Conservation (phyloP, 768 basidiomycete species). For the Pisolithus albus region DNA sequence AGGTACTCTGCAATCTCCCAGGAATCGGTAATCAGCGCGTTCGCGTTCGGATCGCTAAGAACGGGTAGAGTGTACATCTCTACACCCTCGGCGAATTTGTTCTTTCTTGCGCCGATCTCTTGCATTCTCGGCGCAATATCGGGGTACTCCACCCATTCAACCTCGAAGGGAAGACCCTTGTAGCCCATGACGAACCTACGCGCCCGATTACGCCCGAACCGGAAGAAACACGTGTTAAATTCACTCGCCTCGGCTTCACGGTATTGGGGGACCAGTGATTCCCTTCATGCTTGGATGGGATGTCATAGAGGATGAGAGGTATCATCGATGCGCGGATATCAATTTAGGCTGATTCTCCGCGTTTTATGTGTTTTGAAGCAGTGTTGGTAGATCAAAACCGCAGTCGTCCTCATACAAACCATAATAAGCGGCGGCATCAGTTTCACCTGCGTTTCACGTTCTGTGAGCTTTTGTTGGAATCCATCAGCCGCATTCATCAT, state of each 20-base stretch:
- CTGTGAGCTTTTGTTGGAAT: no score
- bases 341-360: no score
- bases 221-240: background rate
- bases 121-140: slow-evolving; percentile 24
- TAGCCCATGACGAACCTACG: slow-evolving; percentile 26
- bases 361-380: background rate
- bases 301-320: slow-evolving; percentile 32
- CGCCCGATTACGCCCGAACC: background rate
- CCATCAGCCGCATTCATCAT: no score
- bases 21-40: slow-evolving; percentile 24
- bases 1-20: slow-evolving; percentile 30
- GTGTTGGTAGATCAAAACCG: no score
- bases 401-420: no score
- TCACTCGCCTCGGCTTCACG: slow-evolving; percentile 30
- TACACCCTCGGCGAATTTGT: slow-evolving; percentile 12
- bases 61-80: slow-evolving; percentile 28
- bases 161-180: slow-evolving; percentile 29
- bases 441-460: no score
- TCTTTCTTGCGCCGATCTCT: slow-evolving; percentile 20
- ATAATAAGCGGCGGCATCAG: no score
- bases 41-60: slow-evolving; percentile 27
- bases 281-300: slow-evolving; percentile 25
- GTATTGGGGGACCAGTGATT: slow-evolving; percentile 30
- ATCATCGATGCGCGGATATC: slow-evolving; percentile 8
- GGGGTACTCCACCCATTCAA: slow-evolving; percentile 29